Evolutionary conservation across 371 early-diverging fungal genomes (phyloP).

Genomic region (Mucor plumbeus): DNA sequence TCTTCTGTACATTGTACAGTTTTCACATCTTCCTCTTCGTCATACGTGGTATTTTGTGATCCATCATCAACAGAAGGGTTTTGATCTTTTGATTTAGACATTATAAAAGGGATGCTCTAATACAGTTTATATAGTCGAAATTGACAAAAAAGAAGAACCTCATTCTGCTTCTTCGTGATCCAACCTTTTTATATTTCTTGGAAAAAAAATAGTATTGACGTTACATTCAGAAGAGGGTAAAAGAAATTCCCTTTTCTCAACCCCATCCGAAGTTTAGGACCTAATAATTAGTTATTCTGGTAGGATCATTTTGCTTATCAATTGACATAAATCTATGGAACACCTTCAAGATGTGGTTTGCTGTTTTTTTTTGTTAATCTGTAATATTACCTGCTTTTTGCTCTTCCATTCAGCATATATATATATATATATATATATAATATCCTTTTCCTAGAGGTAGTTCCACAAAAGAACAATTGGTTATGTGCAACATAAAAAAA

Average conservation of each 20-base stretch:
- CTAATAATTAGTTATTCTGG: neutral
- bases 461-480: slow-evolving; percentile 5
- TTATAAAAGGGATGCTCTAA: neutral
- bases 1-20: slow-evolving; percentile 4
- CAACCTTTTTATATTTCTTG: neutral
- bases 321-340: neutral
- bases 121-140: neutral
- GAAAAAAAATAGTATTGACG: neutral
- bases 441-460: neutral
- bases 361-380: neutral
- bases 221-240: slow-evolving; percentile 10
- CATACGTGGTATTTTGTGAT: neutral
- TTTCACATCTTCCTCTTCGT: slow-evolving; percentile 6
- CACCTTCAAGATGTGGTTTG: neutral
- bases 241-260: slow-evolving; percentile 4
- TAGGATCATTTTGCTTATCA: neutral
- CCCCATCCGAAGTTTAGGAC: neutral
- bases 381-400: neutral
- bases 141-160: neutral
- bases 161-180: neutral
- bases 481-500: slow-evolving; percentile 1
- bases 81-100: neutral
- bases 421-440: neutral
- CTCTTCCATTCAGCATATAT: neutral
- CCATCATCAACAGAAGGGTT: neutral